Conservation (phyloP, 192 early-diverging fungal genomes). For the Anaeromyces robustus region DNA sequence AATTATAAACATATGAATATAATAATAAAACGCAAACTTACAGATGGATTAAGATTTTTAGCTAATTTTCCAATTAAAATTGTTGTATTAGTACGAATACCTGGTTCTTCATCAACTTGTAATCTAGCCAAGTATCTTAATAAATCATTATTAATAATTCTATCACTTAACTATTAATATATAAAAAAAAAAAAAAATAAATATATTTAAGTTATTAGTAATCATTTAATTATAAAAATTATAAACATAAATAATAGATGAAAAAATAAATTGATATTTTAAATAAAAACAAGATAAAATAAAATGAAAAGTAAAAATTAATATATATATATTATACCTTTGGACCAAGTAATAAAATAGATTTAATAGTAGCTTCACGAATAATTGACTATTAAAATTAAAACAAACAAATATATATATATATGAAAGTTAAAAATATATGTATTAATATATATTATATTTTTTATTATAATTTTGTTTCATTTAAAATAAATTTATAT, state of each 20-base stretch:
- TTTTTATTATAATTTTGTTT: too few species aligned
- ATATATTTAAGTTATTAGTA: too few species aligned
- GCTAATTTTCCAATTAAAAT: slow-evolving; percentile 90
- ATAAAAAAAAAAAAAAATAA: too few species aligned
- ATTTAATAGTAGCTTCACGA: slow-evolving; percentile 81
- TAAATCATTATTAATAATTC: slow-evolving; percentile 68
- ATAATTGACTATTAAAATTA: slow-evolving; percentile 51
- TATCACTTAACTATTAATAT: slow-evolving; percentile 36
- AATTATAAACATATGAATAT: too few species aligned
- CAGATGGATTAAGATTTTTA: slow-evolving; percentile 53
- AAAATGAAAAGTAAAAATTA: too few species aligned
- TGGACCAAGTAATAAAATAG: slow-evolving; percentile 54
- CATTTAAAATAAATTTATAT: neutral
- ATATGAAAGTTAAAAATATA: too few species aligned
- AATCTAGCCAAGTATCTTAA: slow-evolving; percentile 75
- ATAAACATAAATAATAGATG: too few species aligned
- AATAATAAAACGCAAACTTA: too few species aligned
- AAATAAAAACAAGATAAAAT: too few species aligned
- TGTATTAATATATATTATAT: too few species aligned
- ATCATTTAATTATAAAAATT: too few species aligned
- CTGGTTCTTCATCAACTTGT: slow-evolving; percentile 79
- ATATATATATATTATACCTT: slow-evolving; percentile 20
- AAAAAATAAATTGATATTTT: too few species aligned
- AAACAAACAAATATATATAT: neutral
- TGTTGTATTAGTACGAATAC: slow-evolving; percentile 90